Evolutionary conservation across 2,329 filamentous ascomycete genomes (phyloP), one percentile per base, ranked within the genome.

Genomic region (Lachnellula willkommii): DNA sequence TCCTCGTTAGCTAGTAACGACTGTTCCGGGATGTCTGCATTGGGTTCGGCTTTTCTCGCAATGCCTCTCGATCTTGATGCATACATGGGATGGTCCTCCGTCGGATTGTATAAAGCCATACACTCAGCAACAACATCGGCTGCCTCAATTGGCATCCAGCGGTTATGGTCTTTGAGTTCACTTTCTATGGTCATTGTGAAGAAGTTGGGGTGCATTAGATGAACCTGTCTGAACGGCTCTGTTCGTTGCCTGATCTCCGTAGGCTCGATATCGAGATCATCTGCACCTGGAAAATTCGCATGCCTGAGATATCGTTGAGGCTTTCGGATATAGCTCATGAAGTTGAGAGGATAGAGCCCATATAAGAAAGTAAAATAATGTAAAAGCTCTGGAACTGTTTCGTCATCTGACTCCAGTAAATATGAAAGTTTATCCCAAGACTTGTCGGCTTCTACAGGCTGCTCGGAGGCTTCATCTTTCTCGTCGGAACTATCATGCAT

Each of bases 241-340:
- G 88, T 92, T 50, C 88, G 79, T 64, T 87, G 82, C 5, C 88
- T 79, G 54, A 94, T 90, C 63, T 92, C 84, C 4, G 84, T 84
- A 35, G 89, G 87, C 63, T 93, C 87, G 2, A 93, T 79, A 65
- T 92, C 88, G 45, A 93, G 80, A 53, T 89, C 86, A 60, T 91
- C 86, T 1, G 84, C 80, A 49, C 85, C 83, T 4, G 81, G 78
- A 35, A 84, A 87, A 60, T 89, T 83, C 42, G 87, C 83, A 65
- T 88, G 85, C 47, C 89, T 85, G 9, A 94, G 75, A 66, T 88
- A 93, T 60, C 87, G 83, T 63, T 90, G 84, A 3, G 89, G 89
- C 66, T 93, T 93, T 55, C 89, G 82, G 59, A 94, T 87, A 68
- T 93, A 94, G 70, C 87, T 87, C 82, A 90, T 88, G 64, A 94